A percentile compares a stretch with the other conserved stretches of the same genome.
Conservation (phyloP, 225 moss, liverwort and hornwort genomes). For the Polytrichum commune region DNA sequence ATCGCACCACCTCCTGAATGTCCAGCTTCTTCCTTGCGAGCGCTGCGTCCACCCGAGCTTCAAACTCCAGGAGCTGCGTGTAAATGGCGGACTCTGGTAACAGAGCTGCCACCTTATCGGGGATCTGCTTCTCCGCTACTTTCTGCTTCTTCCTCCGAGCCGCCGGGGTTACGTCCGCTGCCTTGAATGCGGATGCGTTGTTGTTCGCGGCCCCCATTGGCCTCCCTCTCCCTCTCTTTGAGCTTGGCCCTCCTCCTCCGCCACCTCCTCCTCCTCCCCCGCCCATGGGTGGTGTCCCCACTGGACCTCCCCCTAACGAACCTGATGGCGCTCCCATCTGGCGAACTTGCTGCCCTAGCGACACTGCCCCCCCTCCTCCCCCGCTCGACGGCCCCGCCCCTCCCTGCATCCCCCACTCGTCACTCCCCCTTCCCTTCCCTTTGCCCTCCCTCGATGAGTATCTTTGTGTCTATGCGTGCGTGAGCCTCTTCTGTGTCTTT, state of each 20-base stretch:
- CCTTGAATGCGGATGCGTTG: slow-evolving; percentile 62
- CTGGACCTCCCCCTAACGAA: slow-evolving; percentile 29
- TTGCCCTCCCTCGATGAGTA: slow-evolving; percentile 8
- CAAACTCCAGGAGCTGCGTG: slow-evolving; percentile 90
- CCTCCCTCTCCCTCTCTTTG: slow-evolving; percentile 62
- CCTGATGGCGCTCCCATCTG: slow-evolving; percentile 51
- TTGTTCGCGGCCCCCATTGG: slow-evolving; percentile 47
- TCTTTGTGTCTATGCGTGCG: too few relatives aligned
- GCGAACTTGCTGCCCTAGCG: slow-evolving; percentile 53
- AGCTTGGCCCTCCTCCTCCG: slow-evolving; percentile 42
- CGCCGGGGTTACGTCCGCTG: slow-evolving; percentile 80
- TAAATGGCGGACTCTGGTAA: slow-evolving; percentile 90
- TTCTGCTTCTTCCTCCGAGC: slow-evolving; percentile 97
- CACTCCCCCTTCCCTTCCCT: background rate
- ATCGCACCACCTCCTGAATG: slow-evolving; percentile 95
- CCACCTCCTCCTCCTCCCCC: slow-evolving; percentile 17
- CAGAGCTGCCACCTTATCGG: slow-evolving; percentile 85
- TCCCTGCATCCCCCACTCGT: slow-evolving; percentile 45
- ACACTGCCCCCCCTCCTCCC: slow-evolving; percentile 38
- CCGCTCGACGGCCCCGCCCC: slow-evolving; percentile 51
- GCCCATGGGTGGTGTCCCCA: slow-evolving; percentile 43
- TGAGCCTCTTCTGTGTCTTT: too few relatives aligned
- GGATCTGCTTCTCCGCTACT: slow-evolving; percentile 87
- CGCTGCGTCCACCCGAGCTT: slow-evolving; percentile 82
- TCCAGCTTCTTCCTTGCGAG: slow-evolving; percentile 91